A percentile compares a stretch with the other conserved stretches of the same genome.
Conservation (phyloP, 176 grass and related monocot genomes). For the Luzula sylvatica region DNA sequence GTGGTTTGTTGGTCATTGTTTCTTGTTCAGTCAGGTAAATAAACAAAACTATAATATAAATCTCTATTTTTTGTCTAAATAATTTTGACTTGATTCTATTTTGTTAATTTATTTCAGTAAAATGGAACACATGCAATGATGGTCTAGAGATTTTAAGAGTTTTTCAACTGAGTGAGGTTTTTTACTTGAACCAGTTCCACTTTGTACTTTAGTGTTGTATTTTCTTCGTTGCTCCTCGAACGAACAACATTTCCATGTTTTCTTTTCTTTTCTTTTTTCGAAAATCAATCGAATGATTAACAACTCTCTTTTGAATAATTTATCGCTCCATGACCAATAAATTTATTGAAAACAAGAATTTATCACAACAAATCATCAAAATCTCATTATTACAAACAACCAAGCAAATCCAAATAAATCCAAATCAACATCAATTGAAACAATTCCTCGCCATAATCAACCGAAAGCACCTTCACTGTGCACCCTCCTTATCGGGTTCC, state of each 20-base stretch:
- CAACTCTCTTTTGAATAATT: too few relatives aligned
- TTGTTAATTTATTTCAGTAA: too few relatives aligned
- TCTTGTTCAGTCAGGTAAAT: constrained; percentile 10
- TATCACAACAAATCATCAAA: background rate
- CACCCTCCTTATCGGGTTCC: constrained; percentile 5
- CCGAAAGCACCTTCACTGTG: constrained; percentile 6
- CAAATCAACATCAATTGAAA: background rate
- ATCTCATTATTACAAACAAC: constrained; percentile 7
- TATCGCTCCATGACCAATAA: background rate
- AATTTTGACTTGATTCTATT: background rate
- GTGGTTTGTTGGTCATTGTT: background rate
- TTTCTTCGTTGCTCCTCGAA: background rate
- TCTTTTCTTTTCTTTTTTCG: background rate
- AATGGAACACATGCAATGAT: too few relatives aligned
- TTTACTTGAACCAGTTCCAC: constrained; percentile 6
- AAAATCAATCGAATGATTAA: background rate
- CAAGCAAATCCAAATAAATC: constrained; percentile 3
- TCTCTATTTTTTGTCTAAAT: background rate
- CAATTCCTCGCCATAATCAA: background rate
- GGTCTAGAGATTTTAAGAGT: too few relatives aligned
- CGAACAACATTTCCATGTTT: background rate
- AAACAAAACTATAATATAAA: background rate
- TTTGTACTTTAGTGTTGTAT: background rate
- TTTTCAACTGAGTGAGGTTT: background rate
- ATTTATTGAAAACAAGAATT: constrained; percentile 9